These are phyloP conservation scores for Penicillium sp. DNA, from an alignment of 2,329 filamentous ascomycete species.

Conservation along the genomic window DNA sequence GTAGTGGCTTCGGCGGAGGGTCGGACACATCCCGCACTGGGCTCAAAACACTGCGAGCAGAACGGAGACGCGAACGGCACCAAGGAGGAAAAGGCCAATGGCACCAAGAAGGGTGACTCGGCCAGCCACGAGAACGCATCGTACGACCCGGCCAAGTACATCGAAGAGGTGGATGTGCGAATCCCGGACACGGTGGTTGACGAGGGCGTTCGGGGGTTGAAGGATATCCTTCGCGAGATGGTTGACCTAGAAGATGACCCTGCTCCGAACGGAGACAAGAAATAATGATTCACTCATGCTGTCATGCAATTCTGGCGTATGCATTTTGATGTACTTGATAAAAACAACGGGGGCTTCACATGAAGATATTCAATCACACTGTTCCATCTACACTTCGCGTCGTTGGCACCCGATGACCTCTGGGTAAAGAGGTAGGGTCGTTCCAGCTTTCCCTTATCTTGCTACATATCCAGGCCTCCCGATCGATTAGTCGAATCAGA, in stretches of 20 bases:
- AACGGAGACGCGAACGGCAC: conserved; percentile 10
- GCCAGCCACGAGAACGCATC: conserved; percentile 23
- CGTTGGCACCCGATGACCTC: too few relatives aligned
- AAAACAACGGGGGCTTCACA: too few relatives aligned
- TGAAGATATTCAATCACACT: too few relatives aligned
- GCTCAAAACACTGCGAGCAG: conserved; percentile 20
- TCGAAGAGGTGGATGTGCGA: conserved; percentile 45
- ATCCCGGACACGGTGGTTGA: conserved; percentile 51
- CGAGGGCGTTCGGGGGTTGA: conserved; percentile 52
- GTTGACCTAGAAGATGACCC: conserved; percentile 48
- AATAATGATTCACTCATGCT: conserved; percentile 11
- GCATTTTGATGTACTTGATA: too few relatives aligned
- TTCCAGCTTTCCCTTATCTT: too few relatives aligned
- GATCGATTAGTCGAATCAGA: too few relatives aligned
- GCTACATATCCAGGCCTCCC: too few relatives aligned
- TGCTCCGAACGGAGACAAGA: conserved; percentile 23
- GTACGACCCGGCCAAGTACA: conserved; percentile 27
- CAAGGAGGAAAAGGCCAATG: conserved; percentile 22
- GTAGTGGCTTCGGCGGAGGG: conserved; percentile 50
- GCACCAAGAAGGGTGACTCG: conserved; percentile 22
- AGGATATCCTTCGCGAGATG: conserved; percentile 52
- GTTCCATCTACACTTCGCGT: too few relatives aligned
- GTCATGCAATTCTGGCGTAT: neutral
- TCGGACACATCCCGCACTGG: conserved; percentile 30
- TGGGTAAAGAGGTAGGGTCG: too few relatives aligned